Percentiles rank a stretch among this genome's conserved stretches.
phyloP scores from a whole-genome alignment of 495 filamentous ascomycete genomes.

The Articulospora tetracladia region DNA sequence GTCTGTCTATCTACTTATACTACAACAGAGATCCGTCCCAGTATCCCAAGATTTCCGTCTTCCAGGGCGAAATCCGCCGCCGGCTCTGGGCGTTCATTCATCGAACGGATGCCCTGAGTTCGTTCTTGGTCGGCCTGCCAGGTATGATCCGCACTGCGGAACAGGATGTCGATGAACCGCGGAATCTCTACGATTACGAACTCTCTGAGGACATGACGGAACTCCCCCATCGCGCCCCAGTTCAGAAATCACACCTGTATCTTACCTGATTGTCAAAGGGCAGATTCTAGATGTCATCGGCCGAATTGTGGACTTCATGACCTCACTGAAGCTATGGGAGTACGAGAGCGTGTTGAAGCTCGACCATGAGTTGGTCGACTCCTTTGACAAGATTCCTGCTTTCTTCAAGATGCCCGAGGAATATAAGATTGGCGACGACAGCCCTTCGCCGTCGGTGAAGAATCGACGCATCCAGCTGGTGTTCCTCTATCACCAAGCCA shows the following conservation, averaged over 20 bases:
- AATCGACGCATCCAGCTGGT: conserved; percentile 66
- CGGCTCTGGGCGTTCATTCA: conserved; percentile 31
- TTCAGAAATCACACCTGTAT: conserved; percentile 43
- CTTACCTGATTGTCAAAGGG: conserved; percentile 46
- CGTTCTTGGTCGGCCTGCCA: conserved; percentile 35
- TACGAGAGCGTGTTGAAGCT: conserved; percentile 68
- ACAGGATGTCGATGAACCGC: conserved; percentile 28
- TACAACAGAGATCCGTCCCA: conserved; percentile 67
- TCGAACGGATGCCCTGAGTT: conserved; percentile 30
- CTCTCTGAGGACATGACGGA: conserved; percentile 37
- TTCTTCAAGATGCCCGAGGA: conserved; percentile 34
- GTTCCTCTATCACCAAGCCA: conserved; percentile 65
- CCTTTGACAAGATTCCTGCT: conserved; percentile 10
- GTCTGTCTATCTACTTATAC: conserved; percentile 16
- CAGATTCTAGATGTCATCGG: conserved; percentile 32
- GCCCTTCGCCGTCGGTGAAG: conserved; percentile 54
- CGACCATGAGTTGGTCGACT: conserved; percentile 43
- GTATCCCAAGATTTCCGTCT: conserved; percentile 76
- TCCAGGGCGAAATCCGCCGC: conserved; percentile 58
- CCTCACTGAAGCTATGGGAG: conserved; percentile 20
- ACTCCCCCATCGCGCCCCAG: conserved; percentile 41
- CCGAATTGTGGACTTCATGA: conserved; percentile 30
- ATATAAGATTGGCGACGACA: conserved; percentile 45
- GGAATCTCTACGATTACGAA: conserved; percentile 42
- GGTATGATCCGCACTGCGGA: conserved; percentile 24